Conservation (phyloP, 2,329 filamentous ascomycete genomes). For the Epichloe coenophiala region DNA sequence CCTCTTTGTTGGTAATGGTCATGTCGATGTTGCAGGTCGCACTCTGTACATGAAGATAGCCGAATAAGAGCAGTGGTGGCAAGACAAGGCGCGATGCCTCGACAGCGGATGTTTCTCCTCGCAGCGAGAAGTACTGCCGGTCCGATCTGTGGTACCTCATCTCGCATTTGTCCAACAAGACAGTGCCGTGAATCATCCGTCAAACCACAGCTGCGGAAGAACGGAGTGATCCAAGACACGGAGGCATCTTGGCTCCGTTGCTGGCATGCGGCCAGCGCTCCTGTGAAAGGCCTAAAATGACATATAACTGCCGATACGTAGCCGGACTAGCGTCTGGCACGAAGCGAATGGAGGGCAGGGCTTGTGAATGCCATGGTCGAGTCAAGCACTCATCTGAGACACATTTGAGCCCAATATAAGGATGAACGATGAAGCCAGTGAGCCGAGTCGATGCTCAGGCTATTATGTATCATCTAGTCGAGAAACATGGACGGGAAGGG, state of each 20-base stretch:
- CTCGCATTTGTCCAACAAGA: conserved; percentile 21
- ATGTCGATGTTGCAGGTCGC: conserved; percentile 3
- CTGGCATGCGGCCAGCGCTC: neutral
- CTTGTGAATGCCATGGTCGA: conserved; percentile 6
- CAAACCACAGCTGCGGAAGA: neutral
- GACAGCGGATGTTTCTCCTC: conserved; percentile 6
- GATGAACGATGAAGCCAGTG: conserved; percentile 5
- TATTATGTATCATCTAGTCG: neutral
- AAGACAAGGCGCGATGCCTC: conserved; percentile 4
- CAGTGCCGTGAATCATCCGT: conserved; percentile 3
- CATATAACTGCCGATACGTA: conserved; percentile 4
- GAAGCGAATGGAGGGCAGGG: conserved; percentile 3
- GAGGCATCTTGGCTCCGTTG: conserved; percentile 4
- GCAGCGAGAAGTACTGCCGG: conserved; percentile 17
- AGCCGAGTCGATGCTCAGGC: neutral
- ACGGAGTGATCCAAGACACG: conserved; percentile 7
- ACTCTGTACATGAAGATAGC: conserved; percentile 2
- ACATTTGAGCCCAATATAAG: conserved; percentile 9
- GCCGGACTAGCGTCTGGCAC: conserved; percentile 5
- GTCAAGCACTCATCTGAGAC: conserved; percentile 13
- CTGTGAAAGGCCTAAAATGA: conserved; percentile 2
- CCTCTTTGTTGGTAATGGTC: neutral
- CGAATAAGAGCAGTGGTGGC: neutral
- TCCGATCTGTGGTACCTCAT: conserved; percentile 29
- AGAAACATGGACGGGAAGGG: neutral